Base-by-base conservation (phyloP, 352 stramenopile species). In the Phytophthora crassamura region DNA sequence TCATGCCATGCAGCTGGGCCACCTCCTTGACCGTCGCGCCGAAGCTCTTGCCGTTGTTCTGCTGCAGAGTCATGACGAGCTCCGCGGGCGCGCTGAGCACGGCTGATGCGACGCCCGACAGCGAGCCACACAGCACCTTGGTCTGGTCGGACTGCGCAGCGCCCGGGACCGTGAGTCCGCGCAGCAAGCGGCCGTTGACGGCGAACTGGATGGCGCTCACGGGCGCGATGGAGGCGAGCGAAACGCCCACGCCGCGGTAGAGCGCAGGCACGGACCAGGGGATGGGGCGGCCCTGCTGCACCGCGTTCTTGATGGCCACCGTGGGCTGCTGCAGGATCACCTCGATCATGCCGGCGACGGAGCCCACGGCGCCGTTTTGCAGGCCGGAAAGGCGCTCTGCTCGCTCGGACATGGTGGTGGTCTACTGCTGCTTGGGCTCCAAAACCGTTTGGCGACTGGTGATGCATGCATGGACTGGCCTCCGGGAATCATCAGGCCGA, bases 1-100 rank as follows among this genome's bases (percentile, higher is more conserved):
- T 36, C 2, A 77, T 53, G 7, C 87, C 84, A 47, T 83, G 74
- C 39, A 75, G 58, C 18, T 64, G 53, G 33, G 81, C 70, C 42
- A 94, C 65, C 16, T 91, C 76, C 39, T 74, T 69, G 47, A 94
- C 73, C 0, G 87, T 95, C 11, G 68, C 64, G 3, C 64, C 60
- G 42, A 95, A 88, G 52, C 73, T 79, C 67, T 87, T 84, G 45
- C 85, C 87, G 18, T 76, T 89, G 77, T 91, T 91, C 63, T 95
- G 87, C 72, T 95, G 87, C 50, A 93, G 77, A 52, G 87, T 95
- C 87, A 95, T 95, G 48, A 93, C 78, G 30, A 95, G 77, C 66
- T 95, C 87, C 12, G 84, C 87, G 0, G 87, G 75, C 0, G 84
- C 88, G 38, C 84, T 90, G 10, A 95, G 66, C 40, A 77, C 52